A percentile compares a stretch with the other conserved stretches of the same genome.
Conservation (phyloP, 1,284 basidiomycete species). For the Leccinum colubrinum region DNA sequence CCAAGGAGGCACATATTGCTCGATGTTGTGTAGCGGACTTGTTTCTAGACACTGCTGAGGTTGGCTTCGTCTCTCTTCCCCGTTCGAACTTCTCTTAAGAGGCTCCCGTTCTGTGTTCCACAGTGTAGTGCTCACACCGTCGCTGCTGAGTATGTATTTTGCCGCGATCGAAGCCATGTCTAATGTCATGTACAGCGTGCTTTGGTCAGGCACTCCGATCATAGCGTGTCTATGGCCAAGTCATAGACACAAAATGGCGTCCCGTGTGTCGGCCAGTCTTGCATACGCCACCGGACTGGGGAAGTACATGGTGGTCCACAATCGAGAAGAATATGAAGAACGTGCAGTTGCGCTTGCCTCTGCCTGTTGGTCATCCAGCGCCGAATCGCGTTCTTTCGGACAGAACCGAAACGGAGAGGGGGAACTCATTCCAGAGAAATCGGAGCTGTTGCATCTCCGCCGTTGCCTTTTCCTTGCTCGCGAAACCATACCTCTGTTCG, state of each 20-base stretch:
- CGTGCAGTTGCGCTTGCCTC: constrained; percentile 50
- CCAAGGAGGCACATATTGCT: constrained; percentile 53
- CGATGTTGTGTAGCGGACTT: constrained; percentile 56
- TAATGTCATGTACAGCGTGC: constrained; percentile 37
- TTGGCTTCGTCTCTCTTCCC: constrained; percentile 19
- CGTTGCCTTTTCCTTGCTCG: constrained; percentile 47
- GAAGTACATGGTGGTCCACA: constrained; percentile 50
- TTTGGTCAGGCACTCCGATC: constrained; percentile 63
- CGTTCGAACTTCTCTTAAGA: neutral
- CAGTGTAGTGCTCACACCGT: constrained; percentile 66
- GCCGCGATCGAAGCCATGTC: neutral
- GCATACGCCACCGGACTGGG: constrained; percentile 57
- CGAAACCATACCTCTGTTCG: constrained; percentile 51
- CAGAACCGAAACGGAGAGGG: neutral
- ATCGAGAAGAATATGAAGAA: constrained; percentile 50
- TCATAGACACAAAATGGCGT: constrained; percentile 59
- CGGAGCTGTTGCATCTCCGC: constrained; percentile 44
- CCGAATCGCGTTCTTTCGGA: neutral
- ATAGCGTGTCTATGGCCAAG: constrained; percentile 59
- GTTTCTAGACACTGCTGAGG: constrained; percentile 63
- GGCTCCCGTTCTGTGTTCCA: neutral
- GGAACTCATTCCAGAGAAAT: constrained; percentile 14
- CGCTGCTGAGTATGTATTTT: constrained; percentile 48
- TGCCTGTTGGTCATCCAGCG: constrained; percentile 29
- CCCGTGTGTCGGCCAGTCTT: constrained; percentile 58